phyloP scores from a whole-genome alignment of 2,329 filamentous ascomycete genomes.

The Chaetomiaceae sp. region DNA sequence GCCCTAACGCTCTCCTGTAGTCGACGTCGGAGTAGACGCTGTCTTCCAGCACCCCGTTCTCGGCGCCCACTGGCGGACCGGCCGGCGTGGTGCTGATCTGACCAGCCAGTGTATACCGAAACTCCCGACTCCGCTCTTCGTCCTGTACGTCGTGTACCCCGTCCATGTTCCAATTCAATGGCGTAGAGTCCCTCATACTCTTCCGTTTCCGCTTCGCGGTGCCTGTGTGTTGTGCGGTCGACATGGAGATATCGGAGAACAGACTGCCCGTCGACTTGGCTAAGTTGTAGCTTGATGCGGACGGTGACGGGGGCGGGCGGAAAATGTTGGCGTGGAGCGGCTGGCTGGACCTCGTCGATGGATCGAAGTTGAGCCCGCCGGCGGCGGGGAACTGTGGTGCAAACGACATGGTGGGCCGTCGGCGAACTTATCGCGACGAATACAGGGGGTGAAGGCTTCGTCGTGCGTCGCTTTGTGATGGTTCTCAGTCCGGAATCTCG shows the following conservation, averaged over 20 bases:
- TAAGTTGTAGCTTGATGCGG: conserved; percentile 29
- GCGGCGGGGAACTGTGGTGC: conserved; percentile 31
- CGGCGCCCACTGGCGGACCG: conserved; percentile 29
- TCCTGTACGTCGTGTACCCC: conserved; percentile 25
- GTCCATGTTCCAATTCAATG: conserved; percentile 33
- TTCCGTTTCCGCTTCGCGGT: conserved; percentile 50
- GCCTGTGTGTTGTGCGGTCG: conserved; percentile 29
- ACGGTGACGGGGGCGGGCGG: conserved; percentile 31
- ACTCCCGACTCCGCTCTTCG: conserved; percentile 21
- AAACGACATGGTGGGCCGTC: conserved; percentile 30
- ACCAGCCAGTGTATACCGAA: conserved; percentile 49
- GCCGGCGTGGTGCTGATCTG: conserved; percentile 47
- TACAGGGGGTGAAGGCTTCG: neutral
- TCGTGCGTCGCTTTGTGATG: too few relatives aligned
- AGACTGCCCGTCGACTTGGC: conserved; percentile 37
- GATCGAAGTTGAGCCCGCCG: conserved; percentile 32
- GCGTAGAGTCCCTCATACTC: conserved; percentile 33
- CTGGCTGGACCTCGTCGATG: conserved; percentile 21
- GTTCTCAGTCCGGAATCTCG: neutral
- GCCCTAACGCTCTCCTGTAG: conserved; percentile 50
- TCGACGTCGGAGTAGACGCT: conserved; percentile 55
- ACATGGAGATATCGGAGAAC: conserved; percentile 35
- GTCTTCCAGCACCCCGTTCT: conserved; percentile 42
- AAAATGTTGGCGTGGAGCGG: conserved; percentile 33
- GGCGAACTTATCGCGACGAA: too few relatives aligned